phyloP scores from a whole-genome alignment of 306 rosid species.

The Comarum palustre region DNA sequence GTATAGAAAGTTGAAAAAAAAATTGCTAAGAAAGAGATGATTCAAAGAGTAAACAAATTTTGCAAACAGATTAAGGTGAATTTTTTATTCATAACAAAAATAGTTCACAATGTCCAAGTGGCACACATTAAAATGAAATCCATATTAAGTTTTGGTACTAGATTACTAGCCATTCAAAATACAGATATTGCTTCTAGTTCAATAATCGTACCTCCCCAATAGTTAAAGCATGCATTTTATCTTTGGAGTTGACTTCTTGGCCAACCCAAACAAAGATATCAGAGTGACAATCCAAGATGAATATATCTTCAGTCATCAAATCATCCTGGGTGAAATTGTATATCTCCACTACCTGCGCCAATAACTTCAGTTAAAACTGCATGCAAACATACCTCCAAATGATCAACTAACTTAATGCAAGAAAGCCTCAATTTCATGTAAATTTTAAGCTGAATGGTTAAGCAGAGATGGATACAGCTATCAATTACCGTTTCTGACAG shows the following conservation, averaged over 20 bases:
- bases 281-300: conserved; percentile 73
- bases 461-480: neutral
- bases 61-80: neutral
- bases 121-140: conserved; percentile 1
- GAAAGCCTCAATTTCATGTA: neutral
- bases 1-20: neutral
- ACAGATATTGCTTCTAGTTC: conserved; percentile 26
- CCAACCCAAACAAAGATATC: conserved; percentile 95
- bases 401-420: conserved; percentile 1
- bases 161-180: conserved; percentile 12
- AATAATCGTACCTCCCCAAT: conserved; percentile 81
- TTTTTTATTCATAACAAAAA: neutral
- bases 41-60: neutral
- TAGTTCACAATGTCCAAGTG: neutral
- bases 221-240: conserved; percentile 62
- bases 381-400: neutral
- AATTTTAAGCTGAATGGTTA: neutral
- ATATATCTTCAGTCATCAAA: conserved; percentile 95
- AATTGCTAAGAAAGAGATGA: neutral
- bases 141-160: conserved; percentile 5
- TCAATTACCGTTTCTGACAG: neutral
- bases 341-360: conserved; percentile 75
- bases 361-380: conserved; percentile 17
- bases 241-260: conserved; percentile 69
- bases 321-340: conserved; percentile 94